Evolutionary conservation across 331 rosid species (phyloP), one percentile per base, ranked within the genome.

Genomic region (Cydonia oblonga): DNA sequence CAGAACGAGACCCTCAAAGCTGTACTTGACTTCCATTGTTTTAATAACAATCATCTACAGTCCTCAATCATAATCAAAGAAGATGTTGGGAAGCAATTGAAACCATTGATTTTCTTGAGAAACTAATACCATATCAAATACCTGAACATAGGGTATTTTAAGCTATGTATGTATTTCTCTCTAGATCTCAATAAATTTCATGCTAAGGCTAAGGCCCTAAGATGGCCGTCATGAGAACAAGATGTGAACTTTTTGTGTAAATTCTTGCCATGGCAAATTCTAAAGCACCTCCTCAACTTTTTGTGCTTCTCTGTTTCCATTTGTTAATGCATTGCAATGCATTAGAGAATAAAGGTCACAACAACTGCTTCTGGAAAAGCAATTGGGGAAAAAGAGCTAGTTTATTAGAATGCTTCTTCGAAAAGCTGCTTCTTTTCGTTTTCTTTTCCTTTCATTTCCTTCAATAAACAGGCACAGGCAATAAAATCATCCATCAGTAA

Each of bases 401-500:
- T 35, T 13, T 16, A 53, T 57, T 68, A 30, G 32, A 33, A 74
- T 18, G n/a, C 20, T 64, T 24, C 64, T 38, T 64, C 29, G 10
- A 32, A 2, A 11, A 56, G 58, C 74, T 54, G 24, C 75, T 56
- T 71, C 16, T 32, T 26, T 56, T 14, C n/a, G 22, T 52, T 57
- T 32, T 38, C 42, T 3, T 38, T 10, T 38, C 20, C 54, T 15
- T 38, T 60, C 72, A 84, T 59, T 46, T 75, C 67, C 12, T 75
- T 49, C 63, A 60, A 65, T 19, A 28, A 29, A 20, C 57, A 66
- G 70, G 42, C 82, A 63, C 32, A 73, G 73, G 67, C n/a, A 73
- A 29, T 2, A 20, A 22, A 30, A 30, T 20, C 6, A 42, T 42
- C 18, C 46, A 52, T 53, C 69, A 61, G 25, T 13, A 13, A 69